Conservation (phyloP, 2,329 filamentous ascomycete species). For the Hypoxylon sp. region DNA sequence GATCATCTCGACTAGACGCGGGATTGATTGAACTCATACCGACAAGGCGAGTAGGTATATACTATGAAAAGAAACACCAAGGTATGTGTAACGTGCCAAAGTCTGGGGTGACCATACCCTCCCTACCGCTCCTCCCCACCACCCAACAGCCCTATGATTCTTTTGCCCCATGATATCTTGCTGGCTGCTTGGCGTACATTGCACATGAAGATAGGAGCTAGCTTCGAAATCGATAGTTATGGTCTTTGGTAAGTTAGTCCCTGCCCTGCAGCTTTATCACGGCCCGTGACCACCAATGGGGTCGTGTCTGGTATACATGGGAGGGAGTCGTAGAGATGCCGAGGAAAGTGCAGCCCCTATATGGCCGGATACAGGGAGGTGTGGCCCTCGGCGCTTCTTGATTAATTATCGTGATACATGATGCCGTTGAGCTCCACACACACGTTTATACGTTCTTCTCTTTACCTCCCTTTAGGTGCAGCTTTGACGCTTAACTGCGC, state of each 20-base stretch:
- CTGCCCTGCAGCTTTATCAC: slow-evolving; percentile 36
- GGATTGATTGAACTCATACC: slow-evolving; percentile 23
- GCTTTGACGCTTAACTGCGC: slow-evolving; percentile 8
- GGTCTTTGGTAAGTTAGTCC: slow-evolving; percentile 13
- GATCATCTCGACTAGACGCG: slow-evolving; percentile 17
- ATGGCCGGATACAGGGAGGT: slow-evolving; percentile 19
- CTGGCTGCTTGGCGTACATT: slow-evolving; percentile 19
- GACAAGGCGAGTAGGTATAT: slow-evolving; percentile 13
- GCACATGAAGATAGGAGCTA: slow-evolving; percentile 3
- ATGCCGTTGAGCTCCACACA: slow-evolving; percentile 30
- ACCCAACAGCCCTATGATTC: slow-evolving; percentile 21
- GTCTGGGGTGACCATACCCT: slow-evolving; percentile 29
- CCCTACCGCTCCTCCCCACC: slow-evolving; percentile 1
- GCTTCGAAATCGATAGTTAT: background rate
- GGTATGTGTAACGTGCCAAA: slow-evolving; percentile 27
- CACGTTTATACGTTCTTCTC: background rate
- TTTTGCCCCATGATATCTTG: slow-evolving; percentile 5
- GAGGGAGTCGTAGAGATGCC: slow-evolving; percentile 13
- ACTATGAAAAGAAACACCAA: slow-evolving; percentile 15
- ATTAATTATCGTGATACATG: slow-evolving; percentile 34
- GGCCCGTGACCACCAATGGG: slow-evolving; percentile 21
- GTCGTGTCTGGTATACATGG: slow-evolving; percentile 1
- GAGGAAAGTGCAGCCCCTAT: slow-evolving; percentile 11
- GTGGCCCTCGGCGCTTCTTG: slow-evolving; percentile 28
- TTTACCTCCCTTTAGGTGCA: slow-evolving; percentile 7